Base-by-base conservation (phyloP, 345 rosid species). In the Linum usitatissimum region DNA sequence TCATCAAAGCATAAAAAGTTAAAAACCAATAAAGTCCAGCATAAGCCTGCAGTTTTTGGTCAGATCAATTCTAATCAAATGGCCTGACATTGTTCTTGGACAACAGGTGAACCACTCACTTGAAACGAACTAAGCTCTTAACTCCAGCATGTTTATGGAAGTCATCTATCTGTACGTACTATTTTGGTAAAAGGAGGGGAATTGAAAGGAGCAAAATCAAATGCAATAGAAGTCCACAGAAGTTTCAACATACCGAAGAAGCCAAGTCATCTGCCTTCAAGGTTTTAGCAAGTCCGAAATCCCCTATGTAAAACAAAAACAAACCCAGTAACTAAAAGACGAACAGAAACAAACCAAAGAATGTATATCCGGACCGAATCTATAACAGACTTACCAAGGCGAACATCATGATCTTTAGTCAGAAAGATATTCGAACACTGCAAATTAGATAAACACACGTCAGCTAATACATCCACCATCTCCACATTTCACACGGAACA, bases 361-460 rank as follows among this genome's bases (percentile, higher is more conserved):
- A 18, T 19, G 6, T 45, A 69, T 58, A 64, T 19, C 42, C 55
- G 53, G 28, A 60, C 70, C 20, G 9, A 49, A 45, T 42, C 19
- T 20, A 69, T 5, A 72, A 57, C 8, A 62, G 75, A 73, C 88
- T 73, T 69, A 90, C 99, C 97, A 63, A 93, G 90, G 15, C 92
- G 94, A 49, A 93, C 88, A 57, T 90, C 96, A 72, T 90, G 92
- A 75, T 90, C 97, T 81, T 84, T 93, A 51, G 97, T 90, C 70
- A 93, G 97, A 73, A 93, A 93, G 75, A 93, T 93, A 59, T 90
- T 93, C 61, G 99, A 93, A 73, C 99, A 93, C 99, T 93, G 85
- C 66, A 39, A 70, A 66, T 10, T 10, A 45, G 1, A 45, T 42
- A 67, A 57, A 34, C 8, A 66, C 10, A 42, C 56, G 34, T 62